Evolutionary conservation across 2,329 filamentous ascomycete species (phyloP).

Genomic region (Monosporascus sp.): DNA sequence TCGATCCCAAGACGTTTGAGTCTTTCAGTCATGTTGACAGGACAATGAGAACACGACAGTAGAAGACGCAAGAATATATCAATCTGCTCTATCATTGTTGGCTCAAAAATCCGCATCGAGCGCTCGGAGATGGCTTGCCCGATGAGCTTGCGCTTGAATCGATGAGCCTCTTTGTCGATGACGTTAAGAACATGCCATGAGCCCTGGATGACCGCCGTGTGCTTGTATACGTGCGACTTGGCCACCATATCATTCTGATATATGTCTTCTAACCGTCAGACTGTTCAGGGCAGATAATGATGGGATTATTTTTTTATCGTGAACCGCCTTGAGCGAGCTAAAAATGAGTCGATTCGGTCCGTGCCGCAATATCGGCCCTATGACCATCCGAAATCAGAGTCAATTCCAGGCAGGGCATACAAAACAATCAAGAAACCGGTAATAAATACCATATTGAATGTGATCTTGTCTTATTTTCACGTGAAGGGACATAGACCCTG

Average conservation of each 20-base stretch:
- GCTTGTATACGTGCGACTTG: neutral
- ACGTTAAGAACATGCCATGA: too few species aligned
- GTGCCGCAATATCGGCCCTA: slow-evolving; percentile 2
- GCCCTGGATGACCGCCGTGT: too few species aligned
- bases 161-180: too few species aligned
- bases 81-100: slow-evolving; percentile 5
- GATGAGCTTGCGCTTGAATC: slow-evolving; percentile 4
- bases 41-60: too few species aligned
- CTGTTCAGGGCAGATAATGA: neutral
- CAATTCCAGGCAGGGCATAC: too few species aligned
- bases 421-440: too few species aligned
- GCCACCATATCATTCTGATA: slow-evolving; percentile 5
- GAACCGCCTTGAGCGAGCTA: slow-evolving; percentile 6
- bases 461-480: too few species aligned
- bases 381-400: too few species aligned
- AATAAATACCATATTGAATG: too few species aligned
- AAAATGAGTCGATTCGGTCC: slow-evolving; percentile 9
- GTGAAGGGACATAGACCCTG: too few species aligned
- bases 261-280: slow-evolving; percentile 4
- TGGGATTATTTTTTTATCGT: neutral
- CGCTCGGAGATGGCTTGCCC: slow-evolving; percentile 8
- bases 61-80: slow-evolving; percentile 4
- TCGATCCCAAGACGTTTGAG: slow-evolving; percentile 8
- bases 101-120: slow-evolving; percentile 8
- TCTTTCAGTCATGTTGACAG: slow-evolving; percentile 8